A percentile compares a stretch with the other conserved stretches of the same genome.
Evolutionary conservation across 2,329 filamentous ascomycete genomes (phyloP).

Genomic region (Xylariaceae sp.): DNA sequence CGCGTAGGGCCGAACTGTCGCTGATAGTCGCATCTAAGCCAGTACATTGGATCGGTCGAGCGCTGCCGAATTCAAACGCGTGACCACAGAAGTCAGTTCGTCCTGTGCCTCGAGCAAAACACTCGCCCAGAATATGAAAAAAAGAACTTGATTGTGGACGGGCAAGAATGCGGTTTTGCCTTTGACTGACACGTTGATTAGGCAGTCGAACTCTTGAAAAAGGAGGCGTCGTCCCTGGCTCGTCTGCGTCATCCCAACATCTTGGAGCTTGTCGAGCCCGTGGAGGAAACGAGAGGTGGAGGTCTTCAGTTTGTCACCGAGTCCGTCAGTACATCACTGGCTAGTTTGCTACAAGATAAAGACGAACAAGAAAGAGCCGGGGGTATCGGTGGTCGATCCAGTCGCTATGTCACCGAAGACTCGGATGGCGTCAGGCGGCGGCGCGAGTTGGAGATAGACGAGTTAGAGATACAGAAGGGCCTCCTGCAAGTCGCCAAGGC

Average conservation of each 20-base stretch:
- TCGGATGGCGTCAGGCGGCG: slow-evolving; percentile 66
- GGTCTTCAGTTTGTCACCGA: slow-evolving; percentile 96
- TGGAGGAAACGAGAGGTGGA: slow-evolving; percentile 87
- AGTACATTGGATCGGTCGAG: slow-evolving; percentile 57
- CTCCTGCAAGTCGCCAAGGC: slow-evolving; percentile 89
- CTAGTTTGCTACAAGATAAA: slow-evolving; percentile 77
- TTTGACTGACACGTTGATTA: slow-evolving; percentile 12
- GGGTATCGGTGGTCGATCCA: slow-evolving; percentile 63
- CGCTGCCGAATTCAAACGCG: slow-evolving; percentile 67
- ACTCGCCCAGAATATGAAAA: neutral
- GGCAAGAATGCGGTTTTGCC: neutral
- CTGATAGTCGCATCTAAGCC: slow-evolving; percentile 26
- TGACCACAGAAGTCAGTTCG: slow-evolving; percentile 66
- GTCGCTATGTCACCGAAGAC: slow-evolving; percentile 77
- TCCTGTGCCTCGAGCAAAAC: neutral
- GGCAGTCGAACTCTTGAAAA: slow-evolving; percentile 79
- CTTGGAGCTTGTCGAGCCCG: slow-evolving; percentile 86
- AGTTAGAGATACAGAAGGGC: slow-evolving; percentile 96
- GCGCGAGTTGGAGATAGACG: slow-evolving; percentile 87
- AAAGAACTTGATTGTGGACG: neutral
- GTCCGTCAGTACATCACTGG: slow-evolving; percentile 80
- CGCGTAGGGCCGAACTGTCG: neutral
- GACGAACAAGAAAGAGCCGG: slow-evolving; percentile 74
- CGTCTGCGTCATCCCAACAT: slow-evolving; percentile 86
- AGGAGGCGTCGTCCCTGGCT: slow-evolving; percentile 84